Evolutionary conservation across 2,329 filamentous ascomycete species (phyloP).

Genomic region (Aschersonia sp.): DNA sequence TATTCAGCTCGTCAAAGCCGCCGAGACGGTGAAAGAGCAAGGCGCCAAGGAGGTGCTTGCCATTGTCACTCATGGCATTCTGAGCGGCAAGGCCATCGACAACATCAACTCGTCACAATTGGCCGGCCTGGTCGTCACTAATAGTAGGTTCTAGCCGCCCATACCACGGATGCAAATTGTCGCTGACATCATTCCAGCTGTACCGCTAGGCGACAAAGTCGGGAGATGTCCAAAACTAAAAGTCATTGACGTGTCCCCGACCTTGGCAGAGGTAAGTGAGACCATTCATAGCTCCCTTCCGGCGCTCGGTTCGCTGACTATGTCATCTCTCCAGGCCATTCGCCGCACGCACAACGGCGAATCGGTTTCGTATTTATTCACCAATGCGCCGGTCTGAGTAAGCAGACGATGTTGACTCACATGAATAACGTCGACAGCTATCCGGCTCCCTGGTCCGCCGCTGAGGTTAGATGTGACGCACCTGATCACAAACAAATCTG

Average conservation of each 20-base stretch:
- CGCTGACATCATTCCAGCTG: constrained; percentile 16
- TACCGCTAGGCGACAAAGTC: constrained; percentile 57
- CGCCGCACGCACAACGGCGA: constrained; percentile 54
- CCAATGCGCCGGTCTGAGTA: constrained; percentile 36
- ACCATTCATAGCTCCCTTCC: neutral
- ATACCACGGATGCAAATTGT: neutral
- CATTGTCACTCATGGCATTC: constrained; percentile 87
- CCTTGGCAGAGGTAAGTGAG: constrained; percentile 43
- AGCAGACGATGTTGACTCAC: neutral
- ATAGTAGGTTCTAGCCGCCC: constrained; percentile 35
- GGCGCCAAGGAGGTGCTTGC: constrained; percentile 81
- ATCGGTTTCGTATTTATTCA: constrained; percentile 53
- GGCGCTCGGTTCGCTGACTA: constrained; percentile 2
- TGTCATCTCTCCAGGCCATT: constrained; percentile 36
- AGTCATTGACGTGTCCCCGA: constrained; percentile 85
- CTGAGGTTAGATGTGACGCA: no score
- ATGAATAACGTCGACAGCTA: no score
- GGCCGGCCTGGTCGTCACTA: constrained; percentile 74
- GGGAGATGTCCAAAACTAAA: constrained; percentile 65
- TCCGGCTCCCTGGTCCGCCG: no score
- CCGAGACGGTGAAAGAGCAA: constrained; percentile 74
- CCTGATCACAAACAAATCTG: no score
- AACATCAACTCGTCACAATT: constrained; percentile 68
- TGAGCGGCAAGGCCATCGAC: constrained; percentile 79
- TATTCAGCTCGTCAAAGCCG: constrained; percentile 55